A percentile compares a stretch with the other conserved stretches of the same genome.
These are phyloP conservation scores for Dalbergia cochinchinensis DNA, from an alignment of 306 rosid genomes.

Conservation along the genomic window DNA sequence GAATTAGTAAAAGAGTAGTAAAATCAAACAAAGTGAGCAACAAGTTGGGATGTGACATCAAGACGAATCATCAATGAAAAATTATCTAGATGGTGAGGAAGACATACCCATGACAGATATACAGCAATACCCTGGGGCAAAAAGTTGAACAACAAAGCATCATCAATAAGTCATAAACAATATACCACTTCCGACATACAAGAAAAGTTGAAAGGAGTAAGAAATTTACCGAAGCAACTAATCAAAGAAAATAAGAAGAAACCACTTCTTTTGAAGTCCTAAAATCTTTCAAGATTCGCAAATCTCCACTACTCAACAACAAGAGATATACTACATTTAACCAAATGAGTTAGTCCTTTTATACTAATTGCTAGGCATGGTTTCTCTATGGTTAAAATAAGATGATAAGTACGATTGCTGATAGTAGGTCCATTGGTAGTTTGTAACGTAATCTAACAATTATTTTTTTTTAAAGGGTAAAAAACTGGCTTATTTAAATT, in stretches of 20 bases:
- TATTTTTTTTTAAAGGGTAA: background rate
- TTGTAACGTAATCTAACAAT: background rate
- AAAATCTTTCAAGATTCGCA: background rate
- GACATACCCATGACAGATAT: slow-evolving; percentile 29
- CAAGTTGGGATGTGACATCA: background rate
- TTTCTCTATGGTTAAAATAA: background rate
- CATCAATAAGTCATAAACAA: background rate
- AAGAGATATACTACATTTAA: background rate
- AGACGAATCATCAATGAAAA: background rate
- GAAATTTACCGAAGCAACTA: background rate
- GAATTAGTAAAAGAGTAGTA: background rate
- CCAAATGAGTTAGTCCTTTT: background rate
- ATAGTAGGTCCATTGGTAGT: background rate
- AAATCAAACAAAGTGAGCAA: background rate
- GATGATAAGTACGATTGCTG: background rate
- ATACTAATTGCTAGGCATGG: background rate
- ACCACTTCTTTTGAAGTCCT: background rate
- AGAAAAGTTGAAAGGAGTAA: background rate
- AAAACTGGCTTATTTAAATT: background rate
- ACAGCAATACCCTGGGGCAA: slow-evolving; percentile 5
- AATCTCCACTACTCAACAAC: background rate
- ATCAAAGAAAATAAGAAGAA: background rate
- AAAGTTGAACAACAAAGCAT: background rate
- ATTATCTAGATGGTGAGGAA: background rate
- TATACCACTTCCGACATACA: background rate